Evolutionary conservation across 768 basidiomycete genomes (phyloP).

Genomic region (Naganishia friedmannii): DNA sequence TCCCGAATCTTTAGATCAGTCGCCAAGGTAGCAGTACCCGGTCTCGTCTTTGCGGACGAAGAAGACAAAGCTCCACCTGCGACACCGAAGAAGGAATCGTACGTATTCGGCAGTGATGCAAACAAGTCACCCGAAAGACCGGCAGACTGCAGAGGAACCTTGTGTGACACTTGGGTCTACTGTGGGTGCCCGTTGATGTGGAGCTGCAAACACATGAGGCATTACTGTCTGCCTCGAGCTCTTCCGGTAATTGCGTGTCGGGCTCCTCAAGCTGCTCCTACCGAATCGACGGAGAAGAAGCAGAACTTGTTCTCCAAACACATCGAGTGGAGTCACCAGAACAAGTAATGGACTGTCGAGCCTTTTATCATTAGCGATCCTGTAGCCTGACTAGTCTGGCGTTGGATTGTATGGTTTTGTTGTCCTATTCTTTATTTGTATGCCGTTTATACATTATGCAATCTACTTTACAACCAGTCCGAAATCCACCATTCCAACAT

Average conservation of each 20-base stretch:
- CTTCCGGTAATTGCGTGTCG: background rate
- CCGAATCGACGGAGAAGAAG: background rate
- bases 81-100: background rate
- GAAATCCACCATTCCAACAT: background rate
- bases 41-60: background rate
- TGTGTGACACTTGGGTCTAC: constrained; percentile 4
- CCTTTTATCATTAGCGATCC: background rate
- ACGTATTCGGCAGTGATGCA: background rate
- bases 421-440: background rate
- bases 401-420: background rate
- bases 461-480: background rate
- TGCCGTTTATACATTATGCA: background rate
- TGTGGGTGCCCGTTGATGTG: background rate
- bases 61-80: background rate
- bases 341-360: background rate
- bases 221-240: background rate
- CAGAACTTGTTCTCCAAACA: background rate
- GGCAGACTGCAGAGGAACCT: background rate
- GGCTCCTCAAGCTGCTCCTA: background rate
- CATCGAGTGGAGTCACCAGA: background rate
- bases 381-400: background rate
- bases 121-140: background rate
- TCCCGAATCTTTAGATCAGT: background rate
- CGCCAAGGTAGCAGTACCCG: constrained; percentile 1
- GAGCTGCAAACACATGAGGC: background rate